These are phyloP conservation scores for Pleurozium schreberi DNA, from an alignment of 225 moss, liverwort and hornwort genomes.

Conservation along the genomic window DNA sequence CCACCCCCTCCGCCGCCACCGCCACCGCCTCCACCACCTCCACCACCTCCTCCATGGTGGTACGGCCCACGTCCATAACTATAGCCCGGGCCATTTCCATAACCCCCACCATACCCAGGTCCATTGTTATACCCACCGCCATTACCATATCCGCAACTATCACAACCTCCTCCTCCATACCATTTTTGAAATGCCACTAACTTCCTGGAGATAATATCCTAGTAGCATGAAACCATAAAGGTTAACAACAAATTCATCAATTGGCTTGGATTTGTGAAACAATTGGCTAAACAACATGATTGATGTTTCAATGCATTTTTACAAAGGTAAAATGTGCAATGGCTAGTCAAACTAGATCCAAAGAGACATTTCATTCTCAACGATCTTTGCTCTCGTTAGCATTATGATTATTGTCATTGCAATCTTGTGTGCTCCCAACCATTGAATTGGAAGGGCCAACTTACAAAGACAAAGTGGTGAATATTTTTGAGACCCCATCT, in stretches of 20 bases:
- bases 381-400: fast-evolving
- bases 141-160: background rate
- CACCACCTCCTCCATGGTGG: background rate
- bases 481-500: background rate
- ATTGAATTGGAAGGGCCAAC: background rate
- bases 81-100: background rate
- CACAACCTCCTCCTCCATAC: background rate
- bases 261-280: background rate
- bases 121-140: background rate
- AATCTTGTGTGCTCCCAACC: background rate
- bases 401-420: background rate
- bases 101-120: background rate
- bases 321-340: background rate
- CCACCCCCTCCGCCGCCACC: fast-evolving
- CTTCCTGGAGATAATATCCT: background rate
- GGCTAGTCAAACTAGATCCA: background rate
- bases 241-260: background rate
- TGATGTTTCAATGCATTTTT: background rate
- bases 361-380: background rate
- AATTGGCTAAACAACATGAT: background rate
- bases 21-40: fast-evolving
- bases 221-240: background rate
- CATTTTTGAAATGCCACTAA: background rate
- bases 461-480: background rate
- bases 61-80: background rate